Conservation (phyloP, 148 eudicot species). For the Chenopodium formosanum region DNA sequence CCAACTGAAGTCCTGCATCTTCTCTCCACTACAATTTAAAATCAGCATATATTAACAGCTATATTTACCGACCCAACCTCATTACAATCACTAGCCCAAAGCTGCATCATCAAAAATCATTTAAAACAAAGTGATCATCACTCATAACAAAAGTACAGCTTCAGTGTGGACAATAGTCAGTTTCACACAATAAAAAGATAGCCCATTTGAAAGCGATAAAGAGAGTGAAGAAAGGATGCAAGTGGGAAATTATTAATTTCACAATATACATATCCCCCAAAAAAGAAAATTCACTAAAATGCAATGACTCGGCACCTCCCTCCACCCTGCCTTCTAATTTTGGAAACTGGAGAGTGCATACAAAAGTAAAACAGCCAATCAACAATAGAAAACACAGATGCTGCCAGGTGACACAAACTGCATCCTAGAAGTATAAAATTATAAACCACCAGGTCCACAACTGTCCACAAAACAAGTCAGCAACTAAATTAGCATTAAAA, state of each 20-base stretch:
- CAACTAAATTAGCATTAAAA: background rate
- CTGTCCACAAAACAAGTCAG: background rate
- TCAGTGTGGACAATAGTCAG: background rate
- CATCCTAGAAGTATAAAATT: background rate
- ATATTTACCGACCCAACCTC: constrained; percentile 6
- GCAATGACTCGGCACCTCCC: background rate
- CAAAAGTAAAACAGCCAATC: background rate
- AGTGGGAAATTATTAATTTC: background rate
- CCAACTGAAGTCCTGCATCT: constrained; percentile 72
- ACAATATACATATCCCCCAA: background rate
- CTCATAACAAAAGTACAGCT: background rate
- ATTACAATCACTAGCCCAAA: background rate
- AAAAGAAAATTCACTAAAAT: too few species aligned
- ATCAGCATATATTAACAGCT: constrained; percentile 30
- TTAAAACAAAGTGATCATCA: background rate
- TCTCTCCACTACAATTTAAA: constrained; percentile 71
- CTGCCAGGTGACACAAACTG: background rate
- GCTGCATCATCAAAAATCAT: background rate
- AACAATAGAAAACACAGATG: background rate
- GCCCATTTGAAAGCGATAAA: background rate
- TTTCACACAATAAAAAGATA: background rate
- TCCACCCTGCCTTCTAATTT: background rate
- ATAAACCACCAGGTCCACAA: background rate
- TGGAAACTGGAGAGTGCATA: background rate
- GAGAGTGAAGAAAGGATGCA: background rate